A percentile compares a stretch with the other conserved stretches of the same genome.
phyloP scores from a whole-genome alignment of 1,284 basidiomycete species.

The Cystobasidium pallidum region DNA sequence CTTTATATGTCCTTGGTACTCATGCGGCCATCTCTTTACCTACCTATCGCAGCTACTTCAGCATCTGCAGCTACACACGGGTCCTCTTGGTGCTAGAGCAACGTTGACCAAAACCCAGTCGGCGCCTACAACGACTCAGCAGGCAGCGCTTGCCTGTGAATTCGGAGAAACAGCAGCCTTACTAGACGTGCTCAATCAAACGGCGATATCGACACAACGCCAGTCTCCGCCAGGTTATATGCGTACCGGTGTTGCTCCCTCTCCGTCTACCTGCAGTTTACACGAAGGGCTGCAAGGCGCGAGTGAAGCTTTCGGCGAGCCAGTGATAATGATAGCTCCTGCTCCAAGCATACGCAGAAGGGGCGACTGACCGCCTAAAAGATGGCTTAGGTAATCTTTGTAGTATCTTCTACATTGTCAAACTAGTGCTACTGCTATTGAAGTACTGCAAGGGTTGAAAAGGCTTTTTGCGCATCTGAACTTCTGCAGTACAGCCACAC shows the following conservation, averaged over 20 bases:
- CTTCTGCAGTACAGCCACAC: no score
- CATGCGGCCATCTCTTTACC: not conserved
- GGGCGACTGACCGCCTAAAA: not conserved
- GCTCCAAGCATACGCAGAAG: not conserved
- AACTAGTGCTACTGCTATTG: no score
- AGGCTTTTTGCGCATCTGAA: no score
- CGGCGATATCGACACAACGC: not conserved
- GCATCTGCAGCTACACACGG: not conserved
- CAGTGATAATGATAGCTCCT: not conserved
- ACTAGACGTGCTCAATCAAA: not conserved
- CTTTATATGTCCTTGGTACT: conserved; percentile 3
- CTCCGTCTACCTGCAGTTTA: not conserved
- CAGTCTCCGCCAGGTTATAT: not conserved
- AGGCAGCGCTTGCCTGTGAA: not conserved
- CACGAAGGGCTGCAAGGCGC: not conserved
- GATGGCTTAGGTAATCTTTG: no score
- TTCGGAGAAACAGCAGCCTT: not conserved
- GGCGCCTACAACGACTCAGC: not conserved
- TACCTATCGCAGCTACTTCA: not conserved
- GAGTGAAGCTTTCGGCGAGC: not conserved
- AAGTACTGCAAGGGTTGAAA: no score
- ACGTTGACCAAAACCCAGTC: not conserved
- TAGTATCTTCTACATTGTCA: no score
- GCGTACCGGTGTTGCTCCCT: not conserved
- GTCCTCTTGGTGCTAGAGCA: not conserved